A percentile compares a stretch with the other conserved stretches of the same genome.
Evolutionary conservation across 768 basidiomycete genomes (phyloP).

Genomic region (Boletus vinaceobasis): DNA sequence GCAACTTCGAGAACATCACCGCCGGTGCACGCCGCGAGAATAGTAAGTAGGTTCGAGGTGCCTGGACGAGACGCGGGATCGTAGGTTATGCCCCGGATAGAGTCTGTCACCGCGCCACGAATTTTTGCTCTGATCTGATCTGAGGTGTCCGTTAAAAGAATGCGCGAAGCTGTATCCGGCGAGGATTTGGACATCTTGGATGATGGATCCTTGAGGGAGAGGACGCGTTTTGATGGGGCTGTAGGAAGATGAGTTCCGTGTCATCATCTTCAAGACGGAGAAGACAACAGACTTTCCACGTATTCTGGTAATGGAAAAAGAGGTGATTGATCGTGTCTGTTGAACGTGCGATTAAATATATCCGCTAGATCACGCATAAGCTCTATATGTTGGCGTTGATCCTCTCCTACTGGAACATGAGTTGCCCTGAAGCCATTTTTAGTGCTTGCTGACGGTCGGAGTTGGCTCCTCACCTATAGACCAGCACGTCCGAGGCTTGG

Average conservation of each 20-base stretch:
- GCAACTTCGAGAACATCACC: conserved; percentile 46
- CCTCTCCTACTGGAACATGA: conserved; percentile 94
- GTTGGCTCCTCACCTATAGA: conserved; percentile 59
- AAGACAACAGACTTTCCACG: conserved; percentile 60
- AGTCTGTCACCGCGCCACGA: conserved; percentile 82
- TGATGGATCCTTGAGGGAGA: conserved; percentile 80
- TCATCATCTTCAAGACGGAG: not conserved
- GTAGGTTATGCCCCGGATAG: conserved; percentile 67
- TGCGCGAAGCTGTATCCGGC: conserved; percentile 72
- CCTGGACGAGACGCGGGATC: conserved; percentile 82
- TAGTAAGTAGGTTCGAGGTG: conserved; percentile 74
- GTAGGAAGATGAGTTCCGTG: not conserved
- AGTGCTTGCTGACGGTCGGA: not conserved
- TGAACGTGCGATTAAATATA: conserved; percentile 72
- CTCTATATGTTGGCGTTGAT: conserved; percentile 93
- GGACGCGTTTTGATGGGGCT: conserved; percentile 80
- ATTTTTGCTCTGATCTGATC: conserved; percentile 66
- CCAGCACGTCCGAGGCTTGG: conserved; percentile 89
- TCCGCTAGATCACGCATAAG: conserved; percentile 82
- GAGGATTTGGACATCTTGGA: conserved; percentile 97
- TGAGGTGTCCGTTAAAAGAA: conserved; percentile 76
- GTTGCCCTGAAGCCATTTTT: conserved; percentile 56
- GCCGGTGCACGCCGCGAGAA: conserved; percentile 70
- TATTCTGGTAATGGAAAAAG: conserved; percentile 73
- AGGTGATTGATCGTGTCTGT: conserved; percentile 33